Conservation (phyloP, 441 rosid genomes). For the Eruca vesicaria region DNA sequence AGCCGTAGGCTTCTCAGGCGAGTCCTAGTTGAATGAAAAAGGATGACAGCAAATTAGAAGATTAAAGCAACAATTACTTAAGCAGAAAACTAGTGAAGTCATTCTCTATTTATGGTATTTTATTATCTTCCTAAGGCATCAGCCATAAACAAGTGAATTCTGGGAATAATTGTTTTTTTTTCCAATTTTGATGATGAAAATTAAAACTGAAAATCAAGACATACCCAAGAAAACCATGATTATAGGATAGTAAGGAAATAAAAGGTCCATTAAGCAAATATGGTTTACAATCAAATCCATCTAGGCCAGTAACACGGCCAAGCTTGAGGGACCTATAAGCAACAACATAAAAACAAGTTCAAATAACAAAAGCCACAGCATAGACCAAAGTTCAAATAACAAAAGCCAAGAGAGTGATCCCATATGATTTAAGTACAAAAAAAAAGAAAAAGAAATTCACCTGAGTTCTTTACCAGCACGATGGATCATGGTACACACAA, state of each 20-base stretch:
- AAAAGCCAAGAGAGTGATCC: background rate
- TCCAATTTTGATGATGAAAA: background rate
- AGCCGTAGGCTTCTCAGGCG: constrained; percentile 71
- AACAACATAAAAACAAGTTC: background rate
- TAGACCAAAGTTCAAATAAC: background rate
- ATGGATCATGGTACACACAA: background rate
- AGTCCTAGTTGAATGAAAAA: constrained; percentile 39
- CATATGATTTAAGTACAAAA: too few relatives aligned
- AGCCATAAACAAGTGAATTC: background rate
- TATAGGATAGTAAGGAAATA: constrained; percentile 35
- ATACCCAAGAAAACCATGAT: constrained; percentile 51
- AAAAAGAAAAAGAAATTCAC: too few relatives aligned
- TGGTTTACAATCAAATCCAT: constrained; percentile 31
- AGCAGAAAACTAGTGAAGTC: background rate
- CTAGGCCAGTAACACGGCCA: constrained; percentile 65
- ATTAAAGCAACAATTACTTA: background rate
- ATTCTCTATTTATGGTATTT: background rate
- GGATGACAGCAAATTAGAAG: constrained; percentile 21
- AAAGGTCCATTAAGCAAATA: constrained; percentile 1
- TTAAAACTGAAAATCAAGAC: constrained; percentile 37
- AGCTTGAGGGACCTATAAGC: constrained; percentile 50
- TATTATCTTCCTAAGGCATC: too few relatives aligned
- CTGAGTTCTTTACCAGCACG: background rate
- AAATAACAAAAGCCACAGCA: background rate
- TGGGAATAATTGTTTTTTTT: too few relatives aligned